These are phyloP conservation scores for Polysphondylium violaceum DNA, from an alignment of 78 protist species.

Conservation along the genomic window DNA sequence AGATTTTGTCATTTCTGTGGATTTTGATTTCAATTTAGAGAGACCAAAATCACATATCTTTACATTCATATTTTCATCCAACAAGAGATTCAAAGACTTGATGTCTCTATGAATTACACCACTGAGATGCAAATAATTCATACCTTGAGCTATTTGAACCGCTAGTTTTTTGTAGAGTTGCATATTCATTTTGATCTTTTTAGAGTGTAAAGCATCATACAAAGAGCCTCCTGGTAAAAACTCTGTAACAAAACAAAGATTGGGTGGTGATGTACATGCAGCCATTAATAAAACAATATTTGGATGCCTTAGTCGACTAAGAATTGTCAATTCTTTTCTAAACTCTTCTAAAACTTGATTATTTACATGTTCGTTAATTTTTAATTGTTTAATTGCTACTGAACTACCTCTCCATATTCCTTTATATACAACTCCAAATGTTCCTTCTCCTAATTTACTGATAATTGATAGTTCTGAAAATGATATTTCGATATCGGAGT, in stretches of 20 bases:
- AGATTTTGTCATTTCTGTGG: conserved; percentile 50
- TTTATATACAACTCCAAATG: conserved; percentile 72
- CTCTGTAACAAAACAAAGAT: conserved; percentile 83
- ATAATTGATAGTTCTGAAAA: conserved; percentile 48
- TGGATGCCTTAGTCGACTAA: conserved; percentile 73
- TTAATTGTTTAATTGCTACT: conserved; percentile 77
- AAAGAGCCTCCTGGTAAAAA: conserved; percentile 83
- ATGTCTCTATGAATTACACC: conserved; percentile 84
- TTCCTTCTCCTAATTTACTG: conserved; percentile 68
- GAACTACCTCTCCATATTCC: conserved; percentile 66
- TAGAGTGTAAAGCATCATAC: conserved; percentile 76
- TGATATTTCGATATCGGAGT: conserved; percentile 61
- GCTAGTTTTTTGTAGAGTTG: conserved; percentile 61
- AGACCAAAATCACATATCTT: conserved; percentile 87
- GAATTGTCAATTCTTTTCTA: conserved; percentile 58
- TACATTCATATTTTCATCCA: conserved; percentile 73
- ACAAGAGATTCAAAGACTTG: conserved; percentile 77
- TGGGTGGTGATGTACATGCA: conserved; percentile 78
- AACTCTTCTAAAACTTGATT: conserved; percentile 72
- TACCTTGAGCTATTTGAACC: conserved; percentile 81
- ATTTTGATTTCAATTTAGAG: conserved; percentile 45
- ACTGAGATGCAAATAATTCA: conserved; percentile 74
- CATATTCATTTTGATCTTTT: conserved; percentile 68
- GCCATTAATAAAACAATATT: conserved; percentile 85
- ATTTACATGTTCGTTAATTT: conserved; percentile 55